Evolutionary conservation across 129 eudicot genomes (phyloP).

Genomic region (Artemisia argyi): DNA sequence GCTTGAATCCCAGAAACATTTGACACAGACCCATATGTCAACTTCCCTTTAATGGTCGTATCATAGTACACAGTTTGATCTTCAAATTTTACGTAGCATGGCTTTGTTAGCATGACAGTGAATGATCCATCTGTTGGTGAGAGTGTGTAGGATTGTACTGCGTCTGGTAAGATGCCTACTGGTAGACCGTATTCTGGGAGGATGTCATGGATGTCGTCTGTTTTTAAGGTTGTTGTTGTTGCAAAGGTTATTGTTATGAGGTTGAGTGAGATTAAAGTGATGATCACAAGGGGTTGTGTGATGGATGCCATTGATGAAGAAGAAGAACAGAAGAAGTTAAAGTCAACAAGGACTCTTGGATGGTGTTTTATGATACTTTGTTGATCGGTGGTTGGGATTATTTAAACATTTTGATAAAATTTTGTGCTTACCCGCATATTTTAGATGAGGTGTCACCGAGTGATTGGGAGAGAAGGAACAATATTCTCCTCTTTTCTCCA

Average conservation of each 20-base stretch:
- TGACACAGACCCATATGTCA: slow-evolving; percentile 60
- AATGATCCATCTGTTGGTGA: slow-evolving; percentile 51
- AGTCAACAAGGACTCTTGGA: too few species aligned
- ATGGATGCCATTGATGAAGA: slow-evolving; percentile 34
- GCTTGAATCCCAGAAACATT: slow-evolving; percentile 83
- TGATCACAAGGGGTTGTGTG: slow-evolving; percentile 20
- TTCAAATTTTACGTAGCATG: slow-evolving; percentile 67
- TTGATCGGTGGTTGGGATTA: too few species aligned
- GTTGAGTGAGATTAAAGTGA: slow-evolving; percentile 27
- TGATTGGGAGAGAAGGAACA: too few species aligned
- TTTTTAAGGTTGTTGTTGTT: not conserved
- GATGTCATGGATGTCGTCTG: slow-evolving; percentile 65
- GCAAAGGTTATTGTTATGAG: slow-evolving; percentile 1
- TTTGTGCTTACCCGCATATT: too few species aligned
- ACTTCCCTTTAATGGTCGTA: slow-evolving; percentile 45
- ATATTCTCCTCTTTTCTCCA: too few species aligned
- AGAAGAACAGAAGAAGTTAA: too few species aligned
- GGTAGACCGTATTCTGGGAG: slow-evolving; percentile 70
- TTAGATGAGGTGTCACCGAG: too few species aligned
- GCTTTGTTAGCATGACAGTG: slow-evolving; percentile 42
- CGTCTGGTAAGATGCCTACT: slow-evolving; percentile 66
- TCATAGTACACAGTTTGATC: slow-evolving; percentile 66
- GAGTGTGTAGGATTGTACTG: slow-evolving; percentile 56
- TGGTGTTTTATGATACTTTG: too few species aligned
- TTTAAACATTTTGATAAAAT: too few species aligned